Evolutionary conservation across 768 basidiomycete species (phyloP).

Genomic region (Phylloporus sp.): DNA sequence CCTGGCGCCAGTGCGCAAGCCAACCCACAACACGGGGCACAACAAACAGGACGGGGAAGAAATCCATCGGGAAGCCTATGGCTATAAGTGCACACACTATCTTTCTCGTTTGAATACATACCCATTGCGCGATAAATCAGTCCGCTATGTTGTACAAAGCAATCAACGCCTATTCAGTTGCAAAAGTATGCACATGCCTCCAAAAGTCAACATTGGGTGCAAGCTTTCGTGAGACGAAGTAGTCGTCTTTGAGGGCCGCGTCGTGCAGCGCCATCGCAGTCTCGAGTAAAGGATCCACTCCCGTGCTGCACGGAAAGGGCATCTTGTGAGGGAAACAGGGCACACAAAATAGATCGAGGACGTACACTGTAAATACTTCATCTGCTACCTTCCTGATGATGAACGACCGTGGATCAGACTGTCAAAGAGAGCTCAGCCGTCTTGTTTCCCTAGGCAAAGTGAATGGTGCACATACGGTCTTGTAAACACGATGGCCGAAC

Average conservation of each 20-base stretch:
- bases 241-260: constrained; percentile 87
- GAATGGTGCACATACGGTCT: constrained; percentile 46
- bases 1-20: constrained; percentile 92
- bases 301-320: constrained; percentile 51
- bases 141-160: constrained; percentile 44
- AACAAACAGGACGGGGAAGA: constrained; percentile 90
- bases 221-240: constrained; percentile 76
- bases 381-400: constrained; percentile 88
- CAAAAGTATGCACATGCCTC: constrained; percentile 33
- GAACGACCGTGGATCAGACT: constrained; percentile 90
- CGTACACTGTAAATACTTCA: constrained; percentile 86
- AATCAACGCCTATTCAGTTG: neutral
- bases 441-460: neutral
- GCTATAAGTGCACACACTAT: neutral
- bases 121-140: constrained; percentile 92
- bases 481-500: constrained; percentile 85
- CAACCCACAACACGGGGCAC: constrained; percentile 92
- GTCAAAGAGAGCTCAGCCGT: neutral
- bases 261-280: constrained; percentile 89
- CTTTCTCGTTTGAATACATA: constrained; percentile 29
- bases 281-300: constrained; percentile 78
- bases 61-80: constrained; percentile 86
- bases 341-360: constrained; percentile 5
- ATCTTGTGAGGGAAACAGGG: neutral
- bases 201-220: constrained; percentile 93